These are phyloP conservation scores for Pseudocercospora cruenta DNA, from an alignment of 2,329 filamentous ascomycete species.

Conservation along the genomic window DNA sequence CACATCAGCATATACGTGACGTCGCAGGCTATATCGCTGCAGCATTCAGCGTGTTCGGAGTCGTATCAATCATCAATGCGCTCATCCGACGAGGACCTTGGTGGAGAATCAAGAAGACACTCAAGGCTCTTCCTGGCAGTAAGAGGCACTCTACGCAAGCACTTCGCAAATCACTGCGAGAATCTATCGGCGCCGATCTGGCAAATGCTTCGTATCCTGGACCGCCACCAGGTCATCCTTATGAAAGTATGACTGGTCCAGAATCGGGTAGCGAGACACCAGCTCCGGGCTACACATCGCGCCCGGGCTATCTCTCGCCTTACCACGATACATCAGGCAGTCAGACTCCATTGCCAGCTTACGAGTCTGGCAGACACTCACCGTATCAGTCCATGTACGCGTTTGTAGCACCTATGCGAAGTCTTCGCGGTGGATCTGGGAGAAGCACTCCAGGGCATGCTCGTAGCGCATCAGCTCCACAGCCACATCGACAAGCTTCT, in stretches of 20 bases:
- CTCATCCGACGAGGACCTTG: constrained; percentile 34
- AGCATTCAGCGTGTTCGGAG: constrained; percentile 33
- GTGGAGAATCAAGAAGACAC: constrained; percentile 29
- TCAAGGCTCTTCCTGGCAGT: constrained; percentile 22
- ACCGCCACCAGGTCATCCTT: constrained; percentile 8
- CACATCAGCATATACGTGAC: constrained; percentile 23
- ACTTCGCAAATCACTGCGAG: constrained; percentile 25
- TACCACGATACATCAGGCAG: constrained; percentile 17
- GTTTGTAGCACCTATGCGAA: constrained; percentile 9
- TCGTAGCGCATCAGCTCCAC: constrained; percentile 14
- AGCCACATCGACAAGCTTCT: neutral
- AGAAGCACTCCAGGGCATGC: constrained; percentile 9
- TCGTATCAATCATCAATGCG: constrained; percentile 34
- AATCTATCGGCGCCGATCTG: constrained; percentile 19
- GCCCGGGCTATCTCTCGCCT: constrained; percentile 8
- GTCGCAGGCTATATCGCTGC: constrained; percentile 35
- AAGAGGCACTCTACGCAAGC: constrained; percentile 21
- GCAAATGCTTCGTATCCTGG: constrained; percentile 11
- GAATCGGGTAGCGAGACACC: constrained; percentile 23
- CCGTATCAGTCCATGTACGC: constrained; percentile 20
- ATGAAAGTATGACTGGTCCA: neutral
- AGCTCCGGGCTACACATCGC: constrained; percentile 26
- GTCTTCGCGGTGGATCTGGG: constrained; percentile 3
- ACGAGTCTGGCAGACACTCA: constrained; percentile 16
- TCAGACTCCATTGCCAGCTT: constrained; percentile 25